Base-by-base conservation (phyloP, 75 land plant species). In the Picea sitchensis region DNA sequence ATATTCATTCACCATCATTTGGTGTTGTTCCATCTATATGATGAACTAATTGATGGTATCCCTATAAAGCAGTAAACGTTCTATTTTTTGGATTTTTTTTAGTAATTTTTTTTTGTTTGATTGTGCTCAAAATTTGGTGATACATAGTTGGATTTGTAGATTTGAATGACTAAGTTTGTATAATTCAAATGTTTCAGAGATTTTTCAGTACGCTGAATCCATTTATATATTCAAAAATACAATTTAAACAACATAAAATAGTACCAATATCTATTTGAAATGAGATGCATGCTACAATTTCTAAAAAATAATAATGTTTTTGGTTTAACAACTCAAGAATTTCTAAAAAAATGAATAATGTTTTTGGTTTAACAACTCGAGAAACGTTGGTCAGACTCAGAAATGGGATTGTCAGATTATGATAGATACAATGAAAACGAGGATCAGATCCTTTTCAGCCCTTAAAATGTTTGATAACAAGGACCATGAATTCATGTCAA, bases 371-470 rank as follows among this genome's bases (percentile, higher is more conserved):
- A 0, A 36, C 72, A 68, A 68, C 44, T 1, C 72, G 34, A 36
- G 44, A 36, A 68, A 31, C 36, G 5, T 18, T 34, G 72, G 6
- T 36, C 72, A 62, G 26, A 62, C 64, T 62, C 64, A 68, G 47
- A 68, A 68, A 38, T 20, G 32, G 81, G 83, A 6, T 51, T 75
- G 8, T 7, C 67, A 65, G 78, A 79, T 61, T 77, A 30, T 9
- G 82, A 77, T 76, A 26, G 26, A 26, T 26, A 26, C 0, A 26
- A 26, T 26, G 26, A 26, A 26, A 26, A 79, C 38, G 87, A 85
- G 73, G 83, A 82, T 41, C 81, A 82, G 56, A 81, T 80, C 69
- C 81, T 79, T 26, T 75, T 76, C 17, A 85, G 65, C 47, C 81
- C 79, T 14, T 47, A 9, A 14, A 17, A 74, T 60, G 34, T 18